Evolutionary conservation across 2,329 filamentous ascomycete genomes (phyloP), one percentile per base, ranked within the genome.

Genomic region (Davidsoniella eucalypti): DNA sequence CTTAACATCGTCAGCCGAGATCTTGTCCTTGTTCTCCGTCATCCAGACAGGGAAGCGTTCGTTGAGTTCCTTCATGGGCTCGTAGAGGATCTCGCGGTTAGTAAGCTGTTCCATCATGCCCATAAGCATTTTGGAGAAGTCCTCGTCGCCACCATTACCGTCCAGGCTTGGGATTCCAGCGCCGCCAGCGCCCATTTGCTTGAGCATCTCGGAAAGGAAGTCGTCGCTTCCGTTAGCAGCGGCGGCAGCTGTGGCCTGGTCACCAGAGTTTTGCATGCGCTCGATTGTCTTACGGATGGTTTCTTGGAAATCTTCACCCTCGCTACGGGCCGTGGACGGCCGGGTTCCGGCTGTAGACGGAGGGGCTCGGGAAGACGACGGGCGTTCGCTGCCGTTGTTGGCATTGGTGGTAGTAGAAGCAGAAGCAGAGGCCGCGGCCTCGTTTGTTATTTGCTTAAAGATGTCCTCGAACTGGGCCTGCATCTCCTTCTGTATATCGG

Each of bases 51-150:
- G 90, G 61, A 92, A 98, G 65, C 95, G 96, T 49, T 86, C 82
- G 63, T 94, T 70, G 44, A 98, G 70, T 66, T 98, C 92, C 69
- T 94, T 94, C 87, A 98, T 95, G 2, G 92, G 92, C 67, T 98
- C 90, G 63, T 96, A 96, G 47, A 98, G 67, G 55, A 98, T 95
- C 58, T 96, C 92, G 69, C 94, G 96, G 65, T 94, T 94, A 3
- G 92, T 96, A 55, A 98, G 73, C 65, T 98, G 88, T 67, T 96
- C 87, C 90, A 98, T 96, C 87, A 96, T 94, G 49, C 84, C 85
- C 73, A 94, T 78, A 53, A 98, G 76, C 79, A 96, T 87, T 67
- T 94, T 90, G 52, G 86, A 87, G 59, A 96, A 84, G 58, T 94
- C 87, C 58, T 92, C 87, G 51, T 95, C 87, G 53, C 69, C 70